Evolutionary conservation across 2,329 filamentous ascomycete species (phyloP), one percentile per base, ranked within the genome.

Genomic region (Aspergillus piperis): DNA sequence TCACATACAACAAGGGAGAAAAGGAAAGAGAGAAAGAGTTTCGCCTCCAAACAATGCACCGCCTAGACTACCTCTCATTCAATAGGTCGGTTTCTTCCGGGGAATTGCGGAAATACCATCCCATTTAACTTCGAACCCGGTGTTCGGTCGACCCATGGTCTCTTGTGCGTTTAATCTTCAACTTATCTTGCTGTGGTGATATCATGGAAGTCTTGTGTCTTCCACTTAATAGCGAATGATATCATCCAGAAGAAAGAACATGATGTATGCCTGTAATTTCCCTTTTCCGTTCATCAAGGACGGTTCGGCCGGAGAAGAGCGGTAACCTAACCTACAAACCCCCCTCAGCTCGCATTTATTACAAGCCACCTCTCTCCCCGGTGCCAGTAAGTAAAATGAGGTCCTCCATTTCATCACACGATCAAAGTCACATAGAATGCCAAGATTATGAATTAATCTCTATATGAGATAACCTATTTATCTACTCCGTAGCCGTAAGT

Each of bases 111-210:
- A 53, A 10, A 47, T 60, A 19, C 50, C 52, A 50, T 50, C 54
- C 25, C 47, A 55, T 39, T 58, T 30, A 50, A 19, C 23, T 30
- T 50, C 25, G 25, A 50, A 30, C 25, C 25, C 8, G 25, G 47
- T 17, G 47, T 50, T 50, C 27, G 47, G 3, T n/a, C 3, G 47
- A 50, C 13, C 47, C 38, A 55, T 30, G 19, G 32, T 8, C 32
- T 36, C 32, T 44, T 47, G n/a, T 48, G 42, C 15, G 27, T 11
- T 15, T 52, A 49, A 50, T 57, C 52, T 47, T 44, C 32, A 27
- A 15, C 19, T 27, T 32, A 41, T 17, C 58, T 59, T 56, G 56
- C 51, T 41, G 57, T 58, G 27, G 56, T 65, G 63, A 65, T 65
- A 63, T 65, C 63, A 65, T 62, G 44, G 55, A 61, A 57, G 30